Conservation (phyloP, 768 basidiomycete genomes). For the Mycena polygramma region DNA sequence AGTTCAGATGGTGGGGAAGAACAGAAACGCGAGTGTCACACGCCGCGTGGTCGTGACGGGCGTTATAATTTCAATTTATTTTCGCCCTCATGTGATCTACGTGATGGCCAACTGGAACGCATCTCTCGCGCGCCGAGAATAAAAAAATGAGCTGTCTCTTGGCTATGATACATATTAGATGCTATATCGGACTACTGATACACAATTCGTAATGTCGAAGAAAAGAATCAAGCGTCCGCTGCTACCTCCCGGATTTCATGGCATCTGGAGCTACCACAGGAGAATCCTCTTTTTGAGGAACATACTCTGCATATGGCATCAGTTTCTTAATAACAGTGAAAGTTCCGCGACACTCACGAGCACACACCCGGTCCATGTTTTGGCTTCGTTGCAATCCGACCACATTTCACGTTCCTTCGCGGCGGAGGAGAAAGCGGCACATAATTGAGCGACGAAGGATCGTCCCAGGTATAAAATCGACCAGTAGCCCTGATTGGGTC, state of each 20-base stretch:
- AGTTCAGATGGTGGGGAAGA: too few species aligned
- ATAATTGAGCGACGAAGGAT: slow-evolving; percentile 22
- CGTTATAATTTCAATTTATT: too few species aligned
- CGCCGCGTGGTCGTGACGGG: too few species aligned
- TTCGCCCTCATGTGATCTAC: too few species aligned
- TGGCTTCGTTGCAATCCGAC: slow-evolving; percentile 26
- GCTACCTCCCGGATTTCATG: too few species aligned
- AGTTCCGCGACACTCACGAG: slow-evolving; percentile 10
- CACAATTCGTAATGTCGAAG: neutral
- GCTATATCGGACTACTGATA: too few species aligned
- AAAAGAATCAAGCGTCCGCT: neutral
- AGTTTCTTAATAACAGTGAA: neutral
- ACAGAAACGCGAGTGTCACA: too few species aligned
- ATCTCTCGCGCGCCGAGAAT: too few species aligned
- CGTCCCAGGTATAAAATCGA: slow-evolving; percentile 27
- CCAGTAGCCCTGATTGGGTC: slow-evolving; percentile 20
- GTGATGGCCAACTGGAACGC: too few species aligned
- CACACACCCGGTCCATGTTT: slow-evolving; percentile 24
- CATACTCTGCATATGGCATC: neutral
- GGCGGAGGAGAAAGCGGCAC: slow-evolving; percentile 28
- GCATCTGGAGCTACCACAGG: slow-evolving; percentile 18
- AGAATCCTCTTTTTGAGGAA: slow-evolving; percentile 19
- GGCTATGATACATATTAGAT: too few species aligned
- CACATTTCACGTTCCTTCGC: slow-evolving; percentile 19
- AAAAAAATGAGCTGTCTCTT: too few species aligned